phyloP scores from a whole-genome alignment of 805 yeast genomes.

The Kockiozyma suomiensis region DNA sequence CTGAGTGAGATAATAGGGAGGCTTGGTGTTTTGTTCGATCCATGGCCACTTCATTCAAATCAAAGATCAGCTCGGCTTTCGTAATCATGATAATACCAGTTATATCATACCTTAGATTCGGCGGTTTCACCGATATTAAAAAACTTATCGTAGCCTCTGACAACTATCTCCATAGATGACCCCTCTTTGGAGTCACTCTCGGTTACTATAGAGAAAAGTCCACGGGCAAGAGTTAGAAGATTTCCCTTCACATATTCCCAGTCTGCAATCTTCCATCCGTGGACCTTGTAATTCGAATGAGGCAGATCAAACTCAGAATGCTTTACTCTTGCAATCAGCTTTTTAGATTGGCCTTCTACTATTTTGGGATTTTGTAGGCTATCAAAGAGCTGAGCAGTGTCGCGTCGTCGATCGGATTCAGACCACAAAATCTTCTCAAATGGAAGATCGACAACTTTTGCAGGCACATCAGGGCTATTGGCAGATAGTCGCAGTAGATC shows the following conservation, averaged over 20 bases:
- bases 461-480: background rate
- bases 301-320: constrained; percentile 17
- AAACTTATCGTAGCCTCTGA: constrained; percentile 93
- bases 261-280: constrained; percentile 82
- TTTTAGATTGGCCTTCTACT: background rate
- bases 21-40: constrained; percentile 55
- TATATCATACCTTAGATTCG: constrained; percentile 51
- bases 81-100: no score
- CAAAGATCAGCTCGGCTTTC: no score
- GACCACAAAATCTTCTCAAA: constrained; percentile 3
- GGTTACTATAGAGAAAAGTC: constrained; percentile 41
- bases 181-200: background rate
- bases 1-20: constrained; percentile 78
- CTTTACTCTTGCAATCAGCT: constrained; percentile 7
- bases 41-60: constrained; percentile 42
- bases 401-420: background rate
- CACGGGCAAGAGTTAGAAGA: constrained; percentile 25
- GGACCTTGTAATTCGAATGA: constrained; percentile 1
- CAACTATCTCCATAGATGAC: constrained; percentile 50
- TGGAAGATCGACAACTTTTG: constrained; percentile 9
- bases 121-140: constrained; percentile 75
- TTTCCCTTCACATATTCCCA: constrained; percentile 63
- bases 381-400: constrained; percentile 5
- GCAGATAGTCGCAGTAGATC: no score
- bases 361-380: constrained; percentile 1